phyloP scores from a whole-genome alignment of 768 basidiomycete species.

The Psilocybe sp. region DNA sequence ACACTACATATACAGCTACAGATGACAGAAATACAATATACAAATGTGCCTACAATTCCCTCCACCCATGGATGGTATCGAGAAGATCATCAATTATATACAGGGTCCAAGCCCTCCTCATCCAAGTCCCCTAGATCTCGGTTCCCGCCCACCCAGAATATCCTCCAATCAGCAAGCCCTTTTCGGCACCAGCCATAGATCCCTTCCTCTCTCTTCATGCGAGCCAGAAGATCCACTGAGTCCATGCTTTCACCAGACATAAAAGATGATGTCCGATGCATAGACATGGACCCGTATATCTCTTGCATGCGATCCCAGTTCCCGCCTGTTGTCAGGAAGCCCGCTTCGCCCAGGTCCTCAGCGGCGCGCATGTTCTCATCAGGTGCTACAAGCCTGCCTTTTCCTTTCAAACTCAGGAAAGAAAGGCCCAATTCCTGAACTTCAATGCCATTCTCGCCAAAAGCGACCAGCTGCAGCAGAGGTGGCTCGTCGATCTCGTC shows the following conservation, averaged over 20 bases:
- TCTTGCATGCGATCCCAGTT: slow-evolving; percentile 48
- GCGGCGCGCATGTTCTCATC: slow-evolving; percentile 54
- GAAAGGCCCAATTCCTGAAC: slow-evolving; percentile 64
- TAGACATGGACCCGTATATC: slow-evolving; percentile 33
- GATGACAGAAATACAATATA: too few relatives aligned
- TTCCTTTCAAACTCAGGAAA: slow-evolving; percentile 49
- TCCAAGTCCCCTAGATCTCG: slow-evolving; percentile 3
- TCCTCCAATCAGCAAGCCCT: slow-evolving; percentile 71
- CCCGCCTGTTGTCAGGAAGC: slow-evolving; percentile 52
- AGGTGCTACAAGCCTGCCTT: slow-evolving; percentile 34
- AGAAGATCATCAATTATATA: neutral
- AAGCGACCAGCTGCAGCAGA: slow-evolving; percentile 66
- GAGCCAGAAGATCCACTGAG: slow-evolving; percentile 45
- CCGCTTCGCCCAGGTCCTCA: slow-evolving; percentile 62
- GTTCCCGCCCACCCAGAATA: slow-evolving; percentile 78
- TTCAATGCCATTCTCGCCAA: slow-evolving; percentile 72
- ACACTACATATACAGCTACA: too few relatives aligned
- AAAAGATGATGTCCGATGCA: slow-evolving; percentile 39
- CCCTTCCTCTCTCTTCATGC: slow-evolving; percentile 56
- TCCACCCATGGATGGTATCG: too few relatives aligned
- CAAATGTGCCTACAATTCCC: too few relatives aligned
- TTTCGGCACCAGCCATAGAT: slow-evolving; percentile 79
- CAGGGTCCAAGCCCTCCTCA: slow-evolving; percentile 5
- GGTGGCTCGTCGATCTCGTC: slow-evolving; percentile 28
- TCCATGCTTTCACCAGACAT: slow-evolving; percentile 50